Evolutionary conservation across 257 asterid species (phyloP).

Genomic region (Primulina tabacum): DNA sequence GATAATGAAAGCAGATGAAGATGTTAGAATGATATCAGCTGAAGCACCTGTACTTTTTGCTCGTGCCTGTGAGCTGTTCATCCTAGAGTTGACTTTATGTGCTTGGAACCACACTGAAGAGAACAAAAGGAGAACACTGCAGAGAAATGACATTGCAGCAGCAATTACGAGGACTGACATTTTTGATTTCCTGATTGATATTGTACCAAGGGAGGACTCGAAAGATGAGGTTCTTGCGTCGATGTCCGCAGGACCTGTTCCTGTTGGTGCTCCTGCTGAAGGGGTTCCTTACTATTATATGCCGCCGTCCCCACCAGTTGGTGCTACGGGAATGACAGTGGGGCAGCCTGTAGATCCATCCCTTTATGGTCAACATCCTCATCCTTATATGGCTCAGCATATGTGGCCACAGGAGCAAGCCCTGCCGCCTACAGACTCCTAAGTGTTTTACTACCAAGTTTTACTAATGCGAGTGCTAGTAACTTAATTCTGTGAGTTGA

Average conservation of each 20-base stretch:
- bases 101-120: constrained; percentile 45
- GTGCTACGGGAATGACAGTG: not conserved
- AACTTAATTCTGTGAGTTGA: no score
- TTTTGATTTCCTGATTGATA: constrained; percentile 40
- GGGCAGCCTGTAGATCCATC: constrained; percentile 13
- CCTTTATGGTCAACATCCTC: constrained; percentile 1
- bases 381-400: constrained; percentile 7
- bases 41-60: constrained; percentile 43
- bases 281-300: not conserved
- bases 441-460: not conserved
- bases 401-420: constrained; percentile 12
- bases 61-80: constrained; percentile 43
- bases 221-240: constrained; percentile 27
- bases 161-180: constrained; percentile 41
- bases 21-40: constrained; percentile 43
- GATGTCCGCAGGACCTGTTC: not conserved
- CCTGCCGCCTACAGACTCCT: not conserved
- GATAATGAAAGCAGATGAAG: constrained; percentile 47
- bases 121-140: constrained; percentile 43
- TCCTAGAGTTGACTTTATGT: constrained; percentile 36
- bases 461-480: no score
- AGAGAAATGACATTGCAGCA: constrained; percentile 43
- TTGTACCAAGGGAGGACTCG: constrained; percentile 39
- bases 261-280: not conserved
- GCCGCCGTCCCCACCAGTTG: constrained; percentile 3